Evolutionary conservation across 2,329 filamentous ascomycete genomes (phyloP).

Genomic region (Botrytis tulipae): DNA sequence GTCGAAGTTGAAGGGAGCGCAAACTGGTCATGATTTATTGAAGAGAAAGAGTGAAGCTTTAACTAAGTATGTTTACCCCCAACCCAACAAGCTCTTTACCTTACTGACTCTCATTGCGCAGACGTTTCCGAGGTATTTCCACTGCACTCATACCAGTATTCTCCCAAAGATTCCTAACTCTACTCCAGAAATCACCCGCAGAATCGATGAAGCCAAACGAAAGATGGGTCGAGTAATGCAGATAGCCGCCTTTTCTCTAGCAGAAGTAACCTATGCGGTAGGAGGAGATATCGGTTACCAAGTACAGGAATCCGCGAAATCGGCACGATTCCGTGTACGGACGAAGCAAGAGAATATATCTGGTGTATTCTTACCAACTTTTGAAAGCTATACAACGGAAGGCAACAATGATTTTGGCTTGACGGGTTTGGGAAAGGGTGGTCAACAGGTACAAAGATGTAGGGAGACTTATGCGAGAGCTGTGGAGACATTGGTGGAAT

Average conservation of each 20-base stretch:
- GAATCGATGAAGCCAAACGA: conserved; percentile 97
- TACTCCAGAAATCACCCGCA: conserved; percentile 80
- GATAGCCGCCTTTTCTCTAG: conserved; percentile 94
- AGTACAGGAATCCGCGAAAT: conserved; percentile 92
- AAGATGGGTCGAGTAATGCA: conserved; percentile 99
- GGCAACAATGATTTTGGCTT: conserved; percentile 94
- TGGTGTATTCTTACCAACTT: conserved; percentile 88
- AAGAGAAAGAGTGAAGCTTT: conserved; percentile 98
- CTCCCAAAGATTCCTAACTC: conserved; percentile 15
- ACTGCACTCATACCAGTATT: background rate
- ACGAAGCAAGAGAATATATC: conserved; percentile 99
- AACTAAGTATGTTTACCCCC: conserved; percentile 69
- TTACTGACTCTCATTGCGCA: conserved; percentile 42
- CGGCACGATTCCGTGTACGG: conserved; percentile 86
- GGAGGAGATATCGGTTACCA: conserved; percentile 96
- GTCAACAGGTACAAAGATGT: conserved; percentile 93
- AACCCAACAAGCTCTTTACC: conserved; percentile 3
- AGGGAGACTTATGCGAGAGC: conserved; percentile 94
- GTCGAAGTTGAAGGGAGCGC: conserved; percentile 90
- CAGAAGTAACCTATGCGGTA: conserved; percentile 95
- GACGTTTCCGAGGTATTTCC: conserved; percentile 79
- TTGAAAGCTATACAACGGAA: conserved; percentile 87
- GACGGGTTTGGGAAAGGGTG: conserved; percentile 93
- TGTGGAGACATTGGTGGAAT: conserved; percentile 91
- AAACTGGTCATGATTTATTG: conserved; percentile 87